phyloP scores from a whole-genome alignment of 2,329 filamentous ascomycete genomes.

The Neofusicoccum laricinum region DNA sequence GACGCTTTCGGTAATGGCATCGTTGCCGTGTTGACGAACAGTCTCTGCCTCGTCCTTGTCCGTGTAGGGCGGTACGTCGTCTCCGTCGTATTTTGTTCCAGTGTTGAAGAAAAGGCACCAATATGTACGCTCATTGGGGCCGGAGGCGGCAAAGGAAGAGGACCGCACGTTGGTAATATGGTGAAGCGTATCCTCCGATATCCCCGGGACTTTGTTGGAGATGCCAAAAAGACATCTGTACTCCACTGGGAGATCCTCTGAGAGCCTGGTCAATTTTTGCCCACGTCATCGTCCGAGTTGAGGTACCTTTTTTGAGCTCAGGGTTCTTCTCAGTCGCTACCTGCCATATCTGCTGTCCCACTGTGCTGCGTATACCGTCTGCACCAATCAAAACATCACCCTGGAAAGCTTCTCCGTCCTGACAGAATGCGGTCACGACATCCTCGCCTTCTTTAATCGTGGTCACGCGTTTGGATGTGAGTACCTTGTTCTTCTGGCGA shows the following conservation, averaged over 20 bases:
- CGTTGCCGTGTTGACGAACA: neutral
- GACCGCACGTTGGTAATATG: neutral
- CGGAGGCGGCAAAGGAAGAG: neutral
- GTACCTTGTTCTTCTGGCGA: slow-evolving; percentile 22
- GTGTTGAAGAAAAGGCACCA: neutral
- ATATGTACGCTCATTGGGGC: neutral
- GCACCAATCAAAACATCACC: slow-evolving; percentile 11
- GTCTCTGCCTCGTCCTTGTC: neutral
- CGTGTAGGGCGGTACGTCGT: neutral
- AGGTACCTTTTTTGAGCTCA: neutral
- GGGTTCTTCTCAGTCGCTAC: neutral
- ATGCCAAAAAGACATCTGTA: slow-evolving; percentile 2
- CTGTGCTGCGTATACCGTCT: slow-evolving; percentile 9
- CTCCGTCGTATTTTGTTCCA: neutral
- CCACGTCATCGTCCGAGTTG: neutral
- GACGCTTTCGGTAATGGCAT: neutral
- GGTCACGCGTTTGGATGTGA: slow-evolving; percentile 11
- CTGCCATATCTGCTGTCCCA: neutral
- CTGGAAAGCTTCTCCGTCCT: slow-evolving; percentile 8
- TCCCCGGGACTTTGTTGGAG: neutral
- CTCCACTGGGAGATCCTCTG: neutral
- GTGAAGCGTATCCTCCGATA: neutral
- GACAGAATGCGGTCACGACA: neutral
- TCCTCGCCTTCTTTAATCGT: neutral
- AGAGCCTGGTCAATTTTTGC: neutral